Base-by-base conservation (phyloP, 306 rosid genomes). In the Vigna mungo region DNA sequence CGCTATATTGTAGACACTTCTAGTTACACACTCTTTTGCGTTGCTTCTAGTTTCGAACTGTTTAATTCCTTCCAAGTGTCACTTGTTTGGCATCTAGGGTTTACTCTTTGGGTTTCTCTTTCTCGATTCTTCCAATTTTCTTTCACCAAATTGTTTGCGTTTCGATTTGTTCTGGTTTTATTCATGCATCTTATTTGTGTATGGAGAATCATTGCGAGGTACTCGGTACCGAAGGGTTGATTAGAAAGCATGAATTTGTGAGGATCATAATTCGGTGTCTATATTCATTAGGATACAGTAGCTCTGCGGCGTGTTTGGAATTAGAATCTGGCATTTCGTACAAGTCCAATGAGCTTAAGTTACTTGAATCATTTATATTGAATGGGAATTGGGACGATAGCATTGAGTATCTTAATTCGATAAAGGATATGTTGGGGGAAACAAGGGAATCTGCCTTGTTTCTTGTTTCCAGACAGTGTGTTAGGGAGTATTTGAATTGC, bases 201-300 rank as follows among this genome's bases (percentile, higher is more conserved):
- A 88, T 89, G 88, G 96, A 87, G 88, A 81, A 63, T 80, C 76
- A 80, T 9, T 60, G 76, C 16, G 84, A 75, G 7, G 64, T 80
- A 27, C 86, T 94, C 15, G 98, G 97, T 30, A 54, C 89, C 30
- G 87, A 83, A 85, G 88, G 93, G 61, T 82, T 88, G 49, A 83
- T 89, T 61, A 85, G 77, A 80, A 90, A 82, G 78, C 84, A 85
- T 20, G 96, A 94, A 83, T 90, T 89, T 73, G 87, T 90, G 27
- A 89, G 91, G 79, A 72, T 92, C 39, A 86, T 94, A 79, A 84
- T 92, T 55, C 98, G 92, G 74, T 86, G 87, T 76, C 79, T 94
- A 13, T 78, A 82, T 80, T 87, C 95, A 70, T 81, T 90, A 77
- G 96, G 96, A 39, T 92, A 86, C 74, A 72, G 25, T 17, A 88